These are phyloP conservation scores for Inga laurina DNA, from an alignment of 306 rosid genomes.

Conservation along the genomic window DNA sequence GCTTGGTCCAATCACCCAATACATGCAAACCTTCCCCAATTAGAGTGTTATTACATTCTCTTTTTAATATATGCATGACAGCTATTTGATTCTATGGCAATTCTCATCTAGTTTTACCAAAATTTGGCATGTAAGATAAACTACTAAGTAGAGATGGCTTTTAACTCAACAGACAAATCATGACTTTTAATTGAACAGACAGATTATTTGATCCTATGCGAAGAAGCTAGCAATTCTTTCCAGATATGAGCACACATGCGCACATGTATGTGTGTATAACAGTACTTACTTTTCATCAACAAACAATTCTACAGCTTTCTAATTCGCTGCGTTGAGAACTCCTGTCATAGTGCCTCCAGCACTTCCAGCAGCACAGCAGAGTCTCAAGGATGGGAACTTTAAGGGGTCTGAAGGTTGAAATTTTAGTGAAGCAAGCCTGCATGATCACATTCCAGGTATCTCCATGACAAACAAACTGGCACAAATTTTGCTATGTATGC, in stretches of 20 bases:
- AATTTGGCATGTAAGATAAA: background rate
- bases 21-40: background rate
- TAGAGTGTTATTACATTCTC: background rate
- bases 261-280: background rate
- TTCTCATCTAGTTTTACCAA: background rate
- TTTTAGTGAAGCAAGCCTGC: constrained; percentile 95
- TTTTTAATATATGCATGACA: background rate
- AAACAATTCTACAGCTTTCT: constrained; percentile 97
- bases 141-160: background rate
- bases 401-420: constrained; percentile 85
- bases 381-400: constrained; percentile 97
- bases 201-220: background rate
- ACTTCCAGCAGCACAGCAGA: constrained; percentile 96
- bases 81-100: background rate
- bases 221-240: background rate
- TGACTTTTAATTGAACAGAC: background rate
- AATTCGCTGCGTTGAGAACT: constrained; percentile 97
- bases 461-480: constrained; percentile 10
- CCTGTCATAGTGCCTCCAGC: constrained; percentile 99
- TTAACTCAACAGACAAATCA: background rate
- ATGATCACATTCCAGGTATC: constrained; percentile 30
- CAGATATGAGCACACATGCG: background rate
- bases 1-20: background rate
- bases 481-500: background rate
- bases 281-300: constrained; percentile 78